phyloP scores from a whole-genome alignment of 208 protist genomes.

The Porcisia hertigi region DNA sequence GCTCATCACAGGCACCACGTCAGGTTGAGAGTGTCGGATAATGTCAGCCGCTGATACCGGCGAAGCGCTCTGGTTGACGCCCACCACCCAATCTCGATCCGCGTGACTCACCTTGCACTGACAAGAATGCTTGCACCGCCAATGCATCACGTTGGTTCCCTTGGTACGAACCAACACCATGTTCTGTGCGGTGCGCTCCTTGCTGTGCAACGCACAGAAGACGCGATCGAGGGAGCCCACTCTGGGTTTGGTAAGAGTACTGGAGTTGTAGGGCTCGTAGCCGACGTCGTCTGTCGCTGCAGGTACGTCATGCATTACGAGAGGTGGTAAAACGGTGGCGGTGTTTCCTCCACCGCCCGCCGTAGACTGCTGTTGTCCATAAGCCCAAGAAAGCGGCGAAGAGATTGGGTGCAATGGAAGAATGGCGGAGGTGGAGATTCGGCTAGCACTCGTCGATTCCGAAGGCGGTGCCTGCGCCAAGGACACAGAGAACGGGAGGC shows the following conservation, averaged over 20 bases:
- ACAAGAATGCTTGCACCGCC: constrained; percentile 37
- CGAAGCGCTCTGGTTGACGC: no score
- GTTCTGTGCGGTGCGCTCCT: constrained; percentile 41
- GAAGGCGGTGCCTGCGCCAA: not conserved
- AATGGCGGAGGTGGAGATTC: no score
- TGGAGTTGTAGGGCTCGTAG: constrained; percentile 37
- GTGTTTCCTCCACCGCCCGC: no score
- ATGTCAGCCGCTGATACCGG: no score
- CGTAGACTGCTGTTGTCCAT: no score
- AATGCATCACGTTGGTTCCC: constrained; percentile 25
- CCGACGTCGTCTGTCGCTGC: constrained; percentile 18
- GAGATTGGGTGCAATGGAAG: no score
- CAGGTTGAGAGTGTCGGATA: not conserved
- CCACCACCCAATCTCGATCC: not conserved
- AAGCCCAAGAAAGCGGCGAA: no score
- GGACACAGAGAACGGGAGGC: not conserved
- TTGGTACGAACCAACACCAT: constrained; percentile 35
- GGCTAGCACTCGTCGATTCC: no score
- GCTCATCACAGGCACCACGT: not conserved
- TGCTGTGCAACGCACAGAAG: constrained; percentile 30
- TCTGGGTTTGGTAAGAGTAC: constrained; percentile 23
- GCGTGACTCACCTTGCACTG: constrained; percentile 29
- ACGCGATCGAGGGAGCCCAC: constrained; percentile 39
- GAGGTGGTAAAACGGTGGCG: no score
- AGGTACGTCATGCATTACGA: no score